Evolutionary conservation across 805 yeast genomes (phyloP).

Genomic region (Monosporozyma aerobia): DNA sequence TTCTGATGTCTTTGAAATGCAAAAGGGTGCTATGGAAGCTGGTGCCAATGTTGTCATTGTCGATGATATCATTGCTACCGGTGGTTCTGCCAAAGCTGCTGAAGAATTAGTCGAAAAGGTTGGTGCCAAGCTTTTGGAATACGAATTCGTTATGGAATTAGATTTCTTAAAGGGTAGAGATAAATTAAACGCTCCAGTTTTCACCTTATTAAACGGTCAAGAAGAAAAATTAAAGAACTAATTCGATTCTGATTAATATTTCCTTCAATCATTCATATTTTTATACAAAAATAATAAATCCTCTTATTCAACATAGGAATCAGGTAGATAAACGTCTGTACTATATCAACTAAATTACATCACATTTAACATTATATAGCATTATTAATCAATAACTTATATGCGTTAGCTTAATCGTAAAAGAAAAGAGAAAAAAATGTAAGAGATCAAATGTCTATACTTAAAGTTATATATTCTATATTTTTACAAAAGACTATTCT

Average conservation of each 20-base stretch:
- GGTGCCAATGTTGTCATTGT: conserved; percentile 80
- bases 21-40: conserved; percentile 65
- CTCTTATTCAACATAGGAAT: background rate
- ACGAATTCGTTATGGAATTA: conserved; percentile 84
- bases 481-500: conserved; percentile 6
- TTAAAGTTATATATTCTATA: background rate
- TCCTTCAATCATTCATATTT: background rate
- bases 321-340: background rate
- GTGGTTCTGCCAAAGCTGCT: conserved; percentile 93
- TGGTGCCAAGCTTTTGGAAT: conserved; percentile 69
- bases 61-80: conserved; percentile 96
- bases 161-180: conserved; percentile 92
- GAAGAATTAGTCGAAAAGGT: conserved; percentile 67
- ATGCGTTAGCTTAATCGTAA: background rate
- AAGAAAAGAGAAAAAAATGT: no score
- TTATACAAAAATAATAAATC: no score
- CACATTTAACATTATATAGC: background rate
- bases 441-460: no score
- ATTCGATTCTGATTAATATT: background rate
- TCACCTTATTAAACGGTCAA: conserved; percentile 81
- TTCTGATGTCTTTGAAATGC: conserved; percentile 80
- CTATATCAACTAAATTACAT: background rate
- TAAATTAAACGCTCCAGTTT: conserved; percentile 75
- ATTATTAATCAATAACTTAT: background rate
- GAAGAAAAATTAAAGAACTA: conserved; percentile 37